Conservation (phyloP, 805 yeast species). For the Kodamaea hsintzibuensis region DNA sequence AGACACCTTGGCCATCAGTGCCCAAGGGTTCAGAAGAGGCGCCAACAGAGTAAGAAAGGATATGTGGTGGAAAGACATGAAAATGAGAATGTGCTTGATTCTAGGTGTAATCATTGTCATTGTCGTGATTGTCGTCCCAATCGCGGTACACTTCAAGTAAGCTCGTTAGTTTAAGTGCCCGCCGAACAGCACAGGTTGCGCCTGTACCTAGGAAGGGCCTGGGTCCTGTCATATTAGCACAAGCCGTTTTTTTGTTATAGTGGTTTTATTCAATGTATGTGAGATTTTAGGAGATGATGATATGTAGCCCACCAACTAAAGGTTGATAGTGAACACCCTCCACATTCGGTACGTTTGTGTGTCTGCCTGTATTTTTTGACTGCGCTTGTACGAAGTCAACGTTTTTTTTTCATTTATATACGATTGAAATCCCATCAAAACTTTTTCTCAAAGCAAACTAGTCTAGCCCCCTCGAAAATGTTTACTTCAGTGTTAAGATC, state of each 20-base stretch:
- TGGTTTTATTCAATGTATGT: neutral
- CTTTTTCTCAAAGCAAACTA: neutral
- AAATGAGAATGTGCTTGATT: constrained; percentile 89
- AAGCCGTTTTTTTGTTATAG: no score
- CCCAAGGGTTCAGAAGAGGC: constrained; percentile 93
- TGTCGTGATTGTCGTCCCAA: constrained; percentile 88
- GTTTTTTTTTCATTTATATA: neutral
- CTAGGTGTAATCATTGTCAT: constrained; percentile 75
- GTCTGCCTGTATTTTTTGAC: no score
- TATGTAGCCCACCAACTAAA: no score
- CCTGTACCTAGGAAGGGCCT: no score
- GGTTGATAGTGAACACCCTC: no score
- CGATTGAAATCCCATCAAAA: neutral
- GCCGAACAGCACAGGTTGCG: no score
- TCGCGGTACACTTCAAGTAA: constrained; percentile 79
- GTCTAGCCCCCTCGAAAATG: constrained; percentile 1
- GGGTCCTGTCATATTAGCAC: no score
- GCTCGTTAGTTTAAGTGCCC: neutral
- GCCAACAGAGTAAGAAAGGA: constrained; percentile 97
- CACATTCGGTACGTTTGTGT: no score
- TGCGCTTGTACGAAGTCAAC: constrained; percentile 4
- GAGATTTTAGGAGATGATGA: neutral
- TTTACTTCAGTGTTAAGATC: constrained; percentile 15
- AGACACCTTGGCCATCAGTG: constrained; percentile 86
- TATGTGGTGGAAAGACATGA: constrained; percentile 99